Base-by-base conservation (phyloP, 805 yeast species). In the Zygotorulaspora sp. region DNA sequence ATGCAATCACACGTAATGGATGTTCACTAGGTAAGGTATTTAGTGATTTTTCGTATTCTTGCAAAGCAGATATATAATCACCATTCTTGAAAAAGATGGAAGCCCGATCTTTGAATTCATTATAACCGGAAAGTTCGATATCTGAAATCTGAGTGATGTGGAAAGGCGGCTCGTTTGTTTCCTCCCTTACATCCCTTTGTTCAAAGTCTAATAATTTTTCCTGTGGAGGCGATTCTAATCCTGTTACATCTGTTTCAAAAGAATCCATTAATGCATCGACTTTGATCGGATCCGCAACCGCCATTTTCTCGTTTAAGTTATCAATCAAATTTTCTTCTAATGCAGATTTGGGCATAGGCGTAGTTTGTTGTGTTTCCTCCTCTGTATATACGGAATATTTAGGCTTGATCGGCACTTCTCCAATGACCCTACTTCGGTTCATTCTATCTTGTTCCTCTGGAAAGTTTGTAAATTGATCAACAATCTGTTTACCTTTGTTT, bases 71-170 rank as follows among this genome's bases (percentile, higher is more conserved):
- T 3, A 77, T 58, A 57, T 82, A 92, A 57, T 92, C 90, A 13
- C 99, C 99, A n/a, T 77, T 72, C 39, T 76, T 75, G 65, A 79
- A 92, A 1, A 78, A 70, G 12, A 70, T 70, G 5, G 76, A 65
- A 5, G 88, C 98, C 17, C 69, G 69, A 6, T 60, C 62, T 43
- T 78, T 76, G 19, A 69, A 65, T 16, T 71, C 72, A 6, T 67
- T 53, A 65, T 65, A 78, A 49, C 62, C 55, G 6, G 54, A 55
- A 21, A 53, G 32, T 49, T 61, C 65, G 12, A 62, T 47, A 2
- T 44, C 34, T 1, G 63, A 52, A 2, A 62, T 49, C 7, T 52
- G 49, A 4, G 52, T 35, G 1, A 20, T 27, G 2, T 41, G 41
- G 5, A 41, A n/a, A 11, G 32, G 27, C 11, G 32, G 25, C 17